A percentile compares a stretch with the other conserved stretches of the same genome.
These are phyloP conservation scores for Monotropa hypopitys DNA, from an alignment of 179 eudicot genomes.

Conservation along the genomic window DNA sequence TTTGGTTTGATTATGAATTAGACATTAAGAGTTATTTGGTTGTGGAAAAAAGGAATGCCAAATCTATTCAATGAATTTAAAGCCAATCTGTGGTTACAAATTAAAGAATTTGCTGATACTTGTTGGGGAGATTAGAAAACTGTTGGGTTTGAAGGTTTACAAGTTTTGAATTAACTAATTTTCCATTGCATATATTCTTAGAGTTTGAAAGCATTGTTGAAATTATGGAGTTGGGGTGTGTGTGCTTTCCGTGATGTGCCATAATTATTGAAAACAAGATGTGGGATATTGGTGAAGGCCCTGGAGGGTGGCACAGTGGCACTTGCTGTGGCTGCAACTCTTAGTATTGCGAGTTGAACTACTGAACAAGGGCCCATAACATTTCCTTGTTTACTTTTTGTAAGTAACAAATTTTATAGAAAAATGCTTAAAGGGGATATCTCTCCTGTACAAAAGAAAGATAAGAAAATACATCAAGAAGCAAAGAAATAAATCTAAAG, in stretches of 20 bases:
- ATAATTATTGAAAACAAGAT: not conserved
- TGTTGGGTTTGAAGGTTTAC: not conserved
- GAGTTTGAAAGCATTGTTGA: not conserved
- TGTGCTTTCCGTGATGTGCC: not conserved
- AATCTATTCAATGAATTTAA: not conserved
- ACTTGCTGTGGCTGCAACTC: not conserved
- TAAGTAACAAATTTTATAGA: too few species aligned
- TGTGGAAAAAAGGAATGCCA: not conserved
- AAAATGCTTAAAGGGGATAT: too few species aligned
- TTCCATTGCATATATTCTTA: not conserved
- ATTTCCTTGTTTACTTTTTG: too few species aligned
- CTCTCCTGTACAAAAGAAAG: too few species aligned
- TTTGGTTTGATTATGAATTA: not conserved
- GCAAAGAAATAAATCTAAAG: too few species aligned
- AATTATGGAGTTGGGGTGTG: not conserved
- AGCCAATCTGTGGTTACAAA: not conserved
- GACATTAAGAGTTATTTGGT: not conserved
- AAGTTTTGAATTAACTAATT: not conserved
- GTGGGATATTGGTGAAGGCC: not conserved
- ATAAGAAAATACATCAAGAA: too few species aligned
- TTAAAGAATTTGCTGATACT: not conserved
- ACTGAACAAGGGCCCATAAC: not conserved
- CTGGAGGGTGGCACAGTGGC: not conserved
- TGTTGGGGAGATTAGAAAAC: too few species aligned
- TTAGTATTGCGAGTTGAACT: not conserved